A percentile compares a stretch with the other conserved stretches of the same genome.
Conservation (phyloP, 306 rosid genomes). For the Ammopiptanthus mongolicus region DNA sequence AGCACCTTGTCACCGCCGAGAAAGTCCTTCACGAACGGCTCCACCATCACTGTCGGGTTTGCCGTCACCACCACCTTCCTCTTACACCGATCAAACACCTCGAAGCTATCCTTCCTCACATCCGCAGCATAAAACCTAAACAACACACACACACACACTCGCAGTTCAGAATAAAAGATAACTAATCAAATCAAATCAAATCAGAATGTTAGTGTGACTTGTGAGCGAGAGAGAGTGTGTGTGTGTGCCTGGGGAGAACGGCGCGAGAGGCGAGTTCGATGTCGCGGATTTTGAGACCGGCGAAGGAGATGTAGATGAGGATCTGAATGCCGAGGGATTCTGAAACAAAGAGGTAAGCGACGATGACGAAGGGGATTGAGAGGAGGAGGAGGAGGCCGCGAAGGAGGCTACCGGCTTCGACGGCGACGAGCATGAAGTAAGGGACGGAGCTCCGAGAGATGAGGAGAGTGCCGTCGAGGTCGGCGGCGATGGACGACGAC, state of each 20-base stretch:
- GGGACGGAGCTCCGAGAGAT: constrained; percentile 76
- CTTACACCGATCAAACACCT: constrained; percentile 75
- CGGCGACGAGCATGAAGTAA: constrained; percentile 92
- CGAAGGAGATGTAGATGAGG: constrained; percentile 84
- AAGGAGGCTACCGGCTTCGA: constrained; percentile 93
- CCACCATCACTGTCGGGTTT: constrained; percentile 93
- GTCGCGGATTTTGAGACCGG: constrained; percentile 87
- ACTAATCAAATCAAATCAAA: too few relatives aligned
- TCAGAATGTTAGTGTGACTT: neutral
- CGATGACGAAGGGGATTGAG: constrained; percentile 62
- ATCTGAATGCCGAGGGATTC: constrained; percentile 92
- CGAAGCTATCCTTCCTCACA: constrained; percentile 84
- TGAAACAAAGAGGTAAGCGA: constrained; percentile 78
- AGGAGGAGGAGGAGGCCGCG: constrained; percentile 90
- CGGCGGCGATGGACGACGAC: constrained; percentile 66
- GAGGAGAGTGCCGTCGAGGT: constrained; percentile 89
- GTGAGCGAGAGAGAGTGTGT: neutral
- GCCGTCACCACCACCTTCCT: constrained; percentile 92
- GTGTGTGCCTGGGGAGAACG: constrained; percentile 67
- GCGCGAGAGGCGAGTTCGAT: constrained; percentile 94
- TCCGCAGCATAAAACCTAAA: constrained; percentile 87
- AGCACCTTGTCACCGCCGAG: constrained; percentile 85
- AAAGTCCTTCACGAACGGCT: constrained; percentile 78
- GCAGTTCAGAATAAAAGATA: neutral
- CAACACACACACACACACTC: neutral